Conservation (phyloP, 2,329 filamentous ascomycete species). For the Incumbomyces lentus region DNA sequence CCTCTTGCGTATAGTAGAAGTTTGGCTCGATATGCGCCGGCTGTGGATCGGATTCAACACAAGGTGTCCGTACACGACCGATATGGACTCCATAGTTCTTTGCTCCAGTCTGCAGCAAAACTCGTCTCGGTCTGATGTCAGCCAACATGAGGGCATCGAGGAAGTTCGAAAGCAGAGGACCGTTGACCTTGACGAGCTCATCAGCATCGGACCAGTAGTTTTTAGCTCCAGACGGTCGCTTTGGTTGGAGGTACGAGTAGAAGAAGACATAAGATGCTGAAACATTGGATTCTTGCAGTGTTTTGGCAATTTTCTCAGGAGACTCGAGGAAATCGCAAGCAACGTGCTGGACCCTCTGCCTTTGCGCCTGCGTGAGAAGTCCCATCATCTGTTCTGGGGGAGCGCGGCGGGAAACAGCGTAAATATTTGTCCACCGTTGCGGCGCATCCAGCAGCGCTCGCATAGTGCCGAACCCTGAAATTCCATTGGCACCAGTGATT, state of each 20-base stretch:
- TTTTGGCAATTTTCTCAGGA: conserved; percentile 23
- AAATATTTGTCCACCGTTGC: conserved; percentile 43
- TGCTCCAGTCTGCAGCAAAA: conserved; percentile 42
- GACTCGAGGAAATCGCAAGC: conserved; percentile 28
- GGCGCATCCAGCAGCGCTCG: conserved; percentile 35
- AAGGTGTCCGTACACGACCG: conserved; percentile 34
- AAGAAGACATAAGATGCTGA: conserved; percentile 41
- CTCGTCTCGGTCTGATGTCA: conserved; percentile 34
- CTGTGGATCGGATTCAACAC: conserved; percentile 38
- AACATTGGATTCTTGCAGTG: conserved; percentile 14
- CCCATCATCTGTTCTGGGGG: conserved; percentile 25
- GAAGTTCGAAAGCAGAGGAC: conserved; percentile 39
- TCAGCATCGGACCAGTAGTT: conserved; percentile 42
- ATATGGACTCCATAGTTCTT: conserved; percentile 45
- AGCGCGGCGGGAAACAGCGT: conserved; percentile 38
- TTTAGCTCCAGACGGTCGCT: conserved; percentile 32
- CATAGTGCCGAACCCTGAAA: conserved; percentile 43
- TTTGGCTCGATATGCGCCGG: conserved; percentile 36
- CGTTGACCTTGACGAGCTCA: conserved; percentile 40
- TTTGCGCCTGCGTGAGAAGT: conserved; percentile 28
- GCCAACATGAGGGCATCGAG: conserved; percentile 34
- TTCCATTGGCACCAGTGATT: conserved; percentile 45
- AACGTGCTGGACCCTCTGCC: conserved; percentile 33
- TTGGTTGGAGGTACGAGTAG: conserved; percentile 44
- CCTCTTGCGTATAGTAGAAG: conserved; percentile 48